Evolutionary conservation across 331 rosid genomes (phyloP).

Genomic region (Cydonia oblonga): DNA sequence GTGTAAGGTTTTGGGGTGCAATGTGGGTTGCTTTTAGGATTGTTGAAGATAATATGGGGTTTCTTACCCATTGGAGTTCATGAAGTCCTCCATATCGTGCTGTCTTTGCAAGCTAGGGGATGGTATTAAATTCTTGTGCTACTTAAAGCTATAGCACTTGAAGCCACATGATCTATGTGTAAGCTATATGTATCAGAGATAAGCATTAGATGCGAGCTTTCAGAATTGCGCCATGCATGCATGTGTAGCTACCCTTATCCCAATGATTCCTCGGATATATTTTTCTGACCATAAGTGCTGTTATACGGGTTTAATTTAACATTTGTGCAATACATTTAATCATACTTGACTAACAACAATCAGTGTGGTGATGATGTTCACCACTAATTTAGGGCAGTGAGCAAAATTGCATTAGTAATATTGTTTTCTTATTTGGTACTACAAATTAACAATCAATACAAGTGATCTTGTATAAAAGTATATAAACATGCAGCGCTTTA

Average conservation of each 20-base stretch:
- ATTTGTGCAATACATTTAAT: too few species aligned
- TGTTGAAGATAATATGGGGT: background rate
- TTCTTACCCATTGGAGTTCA: constrained; percentile 10
- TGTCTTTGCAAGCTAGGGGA: constrained; percentile 11
- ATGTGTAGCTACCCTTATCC: background rate
- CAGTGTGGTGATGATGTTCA: too few species aligned
- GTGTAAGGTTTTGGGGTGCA: constrained; percentile 11
- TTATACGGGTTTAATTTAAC: too few species aligned
- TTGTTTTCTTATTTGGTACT: too few species aligned
- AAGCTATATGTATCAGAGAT: background rate
- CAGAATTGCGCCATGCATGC: constrained; percentile 1
- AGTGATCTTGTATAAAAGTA: too few species aligned
- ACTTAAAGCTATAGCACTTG: background rate
- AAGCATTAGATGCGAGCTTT: background rate
- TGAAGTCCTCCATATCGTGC: constrained; percentile 19
- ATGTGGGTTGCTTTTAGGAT: constrained; percentile 8
- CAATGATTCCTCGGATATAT: background rate
- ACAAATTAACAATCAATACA: too few species aligned
- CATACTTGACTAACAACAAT: too few species aligned
- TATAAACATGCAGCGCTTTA: too few species aligned
- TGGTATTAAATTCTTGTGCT: constrained; percentile 14
- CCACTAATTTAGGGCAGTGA: too few species aligned
- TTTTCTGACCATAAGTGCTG: too few species aligned
- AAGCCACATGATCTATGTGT: background rate
- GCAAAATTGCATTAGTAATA: too few species aligned